phyloP scores from a whole-genome alignment of 2,329 filamentous ascomycete species.

The Magnaporthales sp. region DNA sequence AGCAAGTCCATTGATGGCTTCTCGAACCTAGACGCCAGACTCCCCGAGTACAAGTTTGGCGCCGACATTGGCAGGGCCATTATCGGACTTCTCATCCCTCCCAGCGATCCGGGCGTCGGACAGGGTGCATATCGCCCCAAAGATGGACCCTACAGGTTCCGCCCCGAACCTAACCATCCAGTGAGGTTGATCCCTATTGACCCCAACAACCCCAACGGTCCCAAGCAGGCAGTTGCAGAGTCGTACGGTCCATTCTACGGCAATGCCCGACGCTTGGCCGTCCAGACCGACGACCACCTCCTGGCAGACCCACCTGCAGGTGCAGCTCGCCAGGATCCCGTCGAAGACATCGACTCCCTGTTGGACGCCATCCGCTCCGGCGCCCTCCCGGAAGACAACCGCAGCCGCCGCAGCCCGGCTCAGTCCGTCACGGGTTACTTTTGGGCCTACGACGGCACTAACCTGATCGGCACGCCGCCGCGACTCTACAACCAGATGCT shows the following conservation, averaged over 20 bases:
- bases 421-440: constrained; percentile 7
- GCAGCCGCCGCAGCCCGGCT: constrained; percentile 6
- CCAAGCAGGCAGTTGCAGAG: not conserved
- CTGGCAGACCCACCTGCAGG: constrained; percentile 7
- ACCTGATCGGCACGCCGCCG: constrained; percentile 8
- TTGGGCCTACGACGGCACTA: constrained; percentile 7
- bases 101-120: constrained; percentile 8
- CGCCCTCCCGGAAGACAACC: constrained; percentile 4
- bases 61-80: constrained; percentile 4
- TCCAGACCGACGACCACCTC: constrained; percentile 8
- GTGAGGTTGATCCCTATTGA: constrained; percentile 7
- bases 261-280: constrained; percentile 6
- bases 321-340: not conserved
- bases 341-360: constrained; percentile 7
- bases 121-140: constrained; percentile 8
- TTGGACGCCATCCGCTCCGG: constrained; percentile 7
- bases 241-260: constrained; percentile 7
- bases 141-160: constrained; percentile 10
- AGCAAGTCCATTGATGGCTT: constrained; percentile 3
- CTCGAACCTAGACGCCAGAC: constrained; percentile 4
- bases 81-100: constrained; percentile 7
- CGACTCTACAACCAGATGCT: constrained; percentile 9
- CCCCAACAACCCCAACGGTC: constrained; percentile 6
- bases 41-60: not conserved
- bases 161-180: constrained; percentile 10